Percentiles rank a stretch among this genome's conserved stretches.
phyloP scores from a whole-genome alignment of 352 stramenopile genomes.

The Poterioochromonas sp. region DNA sequence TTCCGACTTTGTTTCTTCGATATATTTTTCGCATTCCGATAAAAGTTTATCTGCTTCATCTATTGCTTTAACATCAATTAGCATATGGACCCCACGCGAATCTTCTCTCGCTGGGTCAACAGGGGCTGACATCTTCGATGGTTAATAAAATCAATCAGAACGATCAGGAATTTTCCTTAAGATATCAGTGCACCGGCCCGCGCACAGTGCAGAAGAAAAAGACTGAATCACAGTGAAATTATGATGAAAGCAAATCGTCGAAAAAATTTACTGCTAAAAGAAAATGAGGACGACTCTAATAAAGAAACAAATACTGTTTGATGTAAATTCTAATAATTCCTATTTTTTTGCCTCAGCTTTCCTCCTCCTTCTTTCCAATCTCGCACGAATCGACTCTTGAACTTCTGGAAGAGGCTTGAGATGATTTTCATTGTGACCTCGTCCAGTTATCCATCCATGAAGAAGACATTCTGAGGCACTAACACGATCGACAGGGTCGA shows the following conservation, averaged over 20 bases:
- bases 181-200: too few relatives aligned
- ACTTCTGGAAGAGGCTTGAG: not conserved
- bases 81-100: not conserved
- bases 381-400: not conserved
- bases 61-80: constrained; percentile 14
- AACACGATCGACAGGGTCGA: not conserved
- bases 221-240: too few relatives aligned
- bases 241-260: too few relatives aligned
- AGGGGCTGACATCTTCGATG: too few relatives aligned
- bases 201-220: too few relatives aligned
- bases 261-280: too few relatives aligned
- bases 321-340: too few relatives aligned
- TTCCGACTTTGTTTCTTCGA: not conserved
- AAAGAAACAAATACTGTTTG: too few relatives aligned
- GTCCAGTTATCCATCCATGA: not conserved
- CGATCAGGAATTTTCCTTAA: too few relatives aligned
- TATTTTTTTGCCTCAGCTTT: not conserved
- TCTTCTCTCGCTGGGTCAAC: not conserved
- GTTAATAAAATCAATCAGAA: too few relatives aligned
- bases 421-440: not conserved
- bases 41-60: constrained; percentile 17
- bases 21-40: not conserved
- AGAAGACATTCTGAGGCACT: constrained; percentile 9
- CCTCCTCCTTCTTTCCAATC: not conserved
- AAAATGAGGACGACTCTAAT: too few relatives aligned